phyloP scores from a whole-genome alignment of 2,329 filamentous ascomycete species.

The Nigrospora osmanthi region DNA sequence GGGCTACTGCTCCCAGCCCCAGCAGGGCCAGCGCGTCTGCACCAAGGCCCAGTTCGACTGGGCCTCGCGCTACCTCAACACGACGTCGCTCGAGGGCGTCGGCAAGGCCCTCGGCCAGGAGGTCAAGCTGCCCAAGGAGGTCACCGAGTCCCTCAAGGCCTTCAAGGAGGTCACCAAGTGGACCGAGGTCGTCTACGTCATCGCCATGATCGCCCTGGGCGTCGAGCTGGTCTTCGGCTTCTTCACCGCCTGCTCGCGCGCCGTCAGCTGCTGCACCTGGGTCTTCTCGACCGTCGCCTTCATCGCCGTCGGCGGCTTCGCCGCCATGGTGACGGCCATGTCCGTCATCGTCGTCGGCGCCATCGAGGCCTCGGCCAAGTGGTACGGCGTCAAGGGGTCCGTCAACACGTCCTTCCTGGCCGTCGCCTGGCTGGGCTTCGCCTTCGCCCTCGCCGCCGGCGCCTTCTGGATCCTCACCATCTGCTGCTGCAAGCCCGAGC shows the following conservation, averaged over 20 bases:
- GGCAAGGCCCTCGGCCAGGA: slow-evolving; percentile 40
- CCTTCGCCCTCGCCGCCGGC: slow-evolving; percentile 65
- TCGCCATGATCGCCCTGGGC: slow-evolving; percentile 62
- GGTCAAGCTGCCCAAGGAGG: slow-evolving; percentile 57
- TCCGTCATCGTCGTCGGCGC: slow-evolving; percentile 62
- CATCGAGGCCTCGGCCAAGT: slow-evolving; percentile 57
- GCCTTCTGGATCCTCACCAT: slow-evolving; percentile 89
- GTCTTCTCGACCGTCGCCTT: slow-evolving; percentile 61
- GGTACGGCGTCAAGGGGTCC: slow-evolving; percentile 61
- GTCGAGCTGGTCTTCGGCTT: slow-evolving; percentile 71
- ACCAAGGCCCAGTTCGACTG: slow-evolving; percentile 66
- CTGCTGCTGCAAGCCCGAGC: slow-evolving; percentile 78
- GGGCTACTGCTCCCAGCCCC: slow-evolving; percentile 70
- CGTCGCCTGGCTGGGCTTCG: slow-evolving; percentile 71
- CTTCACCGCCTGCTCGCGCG: slow-evolving; percentile 75
- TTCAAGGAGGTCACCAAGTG: slow-evolving; percentile 72
- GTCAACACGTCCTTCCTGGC: slow-evolving; percentile 65
- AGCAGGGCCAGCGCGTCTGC: slow-evolving; percentile 56
- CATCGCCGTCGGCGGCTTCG: slow-evolving; percentile 49
- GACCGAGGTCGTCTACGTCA: slow-evolving; percentile 75
- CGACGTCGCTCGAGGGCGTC: slow-evolving; percentile 52
- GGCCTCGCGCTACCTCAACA: slow-evolving; percentile 64
- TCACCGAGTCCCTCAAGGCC: slow-evolving; percentile 59
- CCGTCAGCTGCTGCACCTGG: slow-evolving; percentile 75
- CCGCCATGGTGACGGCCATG: slow-evolving; percentile 67